A percentile compares a stretch with the other conserved stretches of the same genome.
These are phyloP conservation scores for Gaultheria prostrata DNA, from an alignment of 148 eudicot species.

Conservation along the genomic window DNA sequence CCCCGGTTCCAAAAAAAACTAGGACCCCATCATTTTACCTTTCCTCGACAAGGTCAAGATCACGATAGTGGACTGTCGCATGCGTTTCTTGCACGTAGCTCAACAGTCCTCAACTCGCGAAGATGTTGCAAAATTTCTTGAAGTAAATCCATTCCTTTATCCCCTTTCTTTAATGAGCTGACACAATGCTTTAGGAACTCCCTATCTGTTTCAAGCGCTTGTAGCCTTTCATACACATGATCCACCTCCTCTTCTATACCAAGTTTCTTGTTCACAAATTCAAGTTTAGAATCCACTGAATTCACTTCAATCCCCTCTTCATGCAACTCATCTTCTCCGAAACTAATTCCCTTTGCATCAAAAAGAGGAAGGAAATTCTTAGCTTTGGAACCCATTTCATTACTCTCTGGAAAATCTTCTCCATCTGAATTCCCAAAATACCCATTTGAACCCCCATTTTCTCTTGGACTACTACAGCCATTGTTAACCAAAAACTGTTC, in stretches of 20 bases:
- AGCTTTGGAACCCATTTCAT: constrained; percentile 45
- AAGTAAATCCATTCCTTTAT: constrained; percentile 78
- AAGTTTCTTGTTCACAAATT: constrained; percentile 53
- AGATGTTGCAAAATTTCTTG: constrained; percentile 84
- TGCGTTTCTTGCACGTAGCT: constrained; percentile 38
- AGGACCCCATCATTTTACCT: not conserved
- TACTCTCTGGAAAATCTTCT: constrained; percentile 23
- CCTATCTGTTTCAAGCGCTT: constrained; percentile 77
- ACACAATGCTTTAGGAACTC: constrained; percentile 87
- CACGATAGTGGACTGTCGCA: constrained; percentile 8
- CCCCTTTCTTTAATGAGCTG: constrained; percentile 87
- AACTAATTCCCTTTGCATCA: constrained; percentile 42
- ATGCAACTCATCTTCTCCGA: constrained; percentile 14
- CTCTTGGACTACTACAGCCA: constrained; percentile 14
- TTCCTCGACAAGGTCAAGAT: not conserved
- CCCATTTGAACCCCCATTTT: constrained; percentile 32
- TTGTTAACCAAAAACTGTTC: constrained; percentile 45
- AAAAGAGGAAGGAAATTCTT: constrained; percentile 79
- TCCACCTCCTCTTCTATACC: constrained; percentile 76
- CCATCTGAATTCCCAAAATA: constrained; percentile 37
- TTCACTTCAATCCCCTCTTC: constrained; percentile 26
- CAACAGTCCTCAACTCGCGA: constrained; percentile 73
- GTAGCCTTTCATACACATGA: constrained; percentile 74
- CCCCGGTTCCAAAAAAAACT: no score
- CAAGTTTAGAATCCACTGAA: constrained; percentile 19